phyloP scores from a whole-genome alignment of 768 basidiomycete species.

The Boletus sp. region DNA sequence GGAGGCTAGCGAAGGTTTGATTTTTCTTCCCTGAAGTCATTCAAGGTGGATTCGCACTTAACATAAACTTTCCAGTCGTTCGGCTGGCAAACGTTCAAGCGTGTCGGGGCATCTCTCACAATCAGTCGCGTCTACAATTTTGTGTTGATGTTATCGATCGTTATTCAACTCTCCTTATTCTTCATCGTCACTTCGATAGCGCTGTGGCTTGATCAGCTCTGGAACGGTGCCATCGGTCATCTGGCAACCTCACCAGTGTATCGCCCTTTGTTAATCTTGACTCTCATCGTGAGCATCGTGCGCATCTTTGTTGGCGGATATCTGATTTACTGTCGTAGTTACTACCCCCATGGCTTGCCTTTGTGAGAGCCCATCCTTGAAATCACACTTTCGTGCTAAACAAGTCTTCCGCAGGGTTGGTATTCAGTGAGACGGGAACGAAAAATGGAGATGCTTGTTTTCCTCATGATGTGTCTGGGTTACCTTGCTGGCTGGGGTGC shows the following conservation, averaged over 20 bases:
- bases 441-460: conserved; percentile 55
- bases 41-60: neutral
- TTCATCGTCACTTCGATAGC: conserved; percentile 70
- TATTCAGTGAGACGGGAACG: conserved; percentile 68
- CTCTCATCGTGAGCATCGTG: conserved; percentile 52
- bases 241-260: conserved; percentile 50
- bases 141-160: conserved; percentile 66
- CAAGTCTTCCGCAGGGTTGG: conserved; percentile 55
- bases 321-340: conserved; percentile 38
- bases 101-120: conserved; percentile 69
- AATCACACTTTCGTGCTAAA: neutral
- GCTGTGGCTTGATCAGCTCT: conserved; percentile 77
- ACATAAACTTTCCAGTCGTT: conserved; percentile 45
- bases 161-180: conserved; percentile 74
- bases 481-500: conserved; percentile 69
- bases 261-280: conserved; percentile 52
- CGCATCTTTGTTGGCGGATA: neutral
- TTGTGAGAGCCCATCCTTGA: conserved; percentile 35
- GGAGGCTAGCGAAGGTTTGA: conserved; percentile 69
- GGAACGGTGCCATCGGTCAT: conserved; percentile 61
- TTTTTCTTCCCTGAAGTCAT: neutral
- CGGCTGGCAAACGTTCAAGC: conserved; percentile 88
- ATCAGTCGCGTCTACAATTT: conserved; percentile 77
- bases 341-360: conserved; percentile 67
- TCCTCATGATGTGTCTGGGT: conserved; percentile 56